Conservation (phyloP, 2,329 filamentous ascomycete genomes). For the Aspergillus unguis region DNA sequence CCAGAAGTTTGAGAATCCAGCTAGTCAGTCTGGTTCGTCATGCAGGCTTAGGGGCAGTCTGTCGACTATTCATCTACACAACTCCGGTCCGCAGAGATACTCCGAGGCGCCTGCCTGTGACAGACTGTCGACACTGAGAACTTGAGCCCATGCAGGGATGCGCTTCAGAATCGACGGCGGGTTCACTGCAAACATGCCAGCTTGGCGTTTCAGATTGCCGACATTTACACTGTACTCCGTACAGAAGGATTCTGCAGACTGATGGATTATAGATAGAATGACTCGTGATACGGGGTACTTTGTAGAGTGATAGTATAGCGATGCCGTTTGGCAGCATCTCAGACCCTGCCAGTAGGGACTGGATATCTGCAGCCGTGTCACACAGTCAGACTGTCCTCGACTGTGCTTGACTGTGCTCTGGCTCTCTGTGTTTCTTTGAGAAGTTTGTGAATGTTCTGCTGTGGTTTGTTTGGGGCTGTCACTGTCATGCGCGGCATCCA, state of each 20-base stretch:
- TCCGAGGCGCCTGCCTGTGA: neutral
- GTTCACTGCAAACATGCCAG: neutral
- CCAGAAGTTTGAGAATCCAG: slow-evolving; percentile 18
- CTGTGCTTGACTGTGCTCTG: too few species aligned
- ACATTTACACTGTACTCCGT: too few species aligned
- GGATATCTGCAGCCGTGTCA: too few species aligned
- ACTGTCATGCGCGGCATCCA: neutral
- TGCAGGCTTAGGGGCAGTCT: too few species aligned
- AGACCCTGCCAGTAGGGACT: too few species aligned
- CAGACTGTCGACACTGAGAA: neutral
- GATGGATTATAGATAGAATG: too few species aligned
- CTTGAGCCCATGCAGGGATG: slow-evolving; percentile 3
- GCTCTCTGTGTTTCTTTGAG: too few species aligned
- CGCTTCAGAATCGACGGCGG: neutral
- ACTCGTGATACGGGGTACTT: too few species aligned
- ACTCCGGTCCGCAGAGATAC: neutral
- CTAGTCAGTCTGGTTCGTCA: slow-evolving; percentile 6
- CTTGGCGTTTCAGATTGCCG: neutral
- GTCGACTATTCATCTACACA: neutral
- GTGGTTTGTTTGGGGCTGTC: neutral
- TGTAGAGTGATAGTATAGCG: too few species aligned
- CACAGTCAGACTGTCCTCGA: too few species aligned
- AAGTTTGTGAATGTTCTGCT: neutral
- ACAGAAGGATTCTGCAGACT: too few species aligned
- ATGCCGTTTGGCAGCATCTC: too few species aligned